Evolutionary conservation across 1,139 yeast species (phyloP).

Genomic region (Protomyces inundatus): DNA sequence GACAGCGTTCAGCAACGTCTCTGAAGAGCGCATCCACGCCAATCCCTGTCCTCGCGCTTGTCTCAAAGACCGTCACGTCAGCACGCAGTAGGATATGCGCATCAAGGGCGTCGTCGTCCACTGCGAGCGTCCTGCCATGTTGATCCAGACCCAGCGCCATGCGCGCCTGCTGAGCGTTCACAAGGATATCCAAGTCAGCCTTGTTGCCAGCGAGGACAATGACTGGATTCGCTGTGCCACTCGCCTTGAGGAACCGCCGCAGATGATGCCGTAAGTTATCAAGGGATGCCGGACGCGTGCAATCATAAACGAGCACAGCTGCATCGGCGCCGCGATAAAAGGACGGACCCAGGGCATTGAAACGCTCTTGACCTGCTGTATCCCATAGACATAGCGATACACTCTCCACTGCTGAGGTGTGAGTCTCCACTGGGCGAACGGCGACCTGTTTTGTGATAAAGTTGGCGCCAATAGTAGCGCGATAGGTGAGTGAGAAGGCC

Average conservation of each 20-base stretch:
- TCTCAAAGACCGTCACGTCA: background rate
- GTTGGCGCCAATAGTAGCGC: slow-evolving; percentile 26
- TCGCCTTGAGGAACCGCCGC: slow-evolving; percentile 48
- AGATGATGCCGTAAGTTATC: slow-evolving; percentile 52
- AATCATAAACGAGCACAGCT: slow-evolving; percentile 53
- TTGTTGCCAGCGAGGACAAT: slow-evolving; percentile 56
- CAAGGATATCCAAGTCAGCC: slow-evolving; percentile 38
- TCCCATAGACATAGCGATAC: slow-evolving; percentile 58
- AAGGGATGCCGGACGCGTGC: slow-evolving; percentile 51
- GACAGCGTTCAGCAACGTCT: slow-evolving; percentile 2
- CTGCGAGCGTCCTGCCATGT: background rate
- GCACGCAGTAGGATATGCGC: background rate
- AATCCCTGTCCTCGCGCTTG: slow-evolving; percentile 7
- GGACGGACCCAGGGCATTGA: slow-evolving; percentile 55
- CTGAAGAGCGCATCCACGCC: slow-evolving; percentile 10
- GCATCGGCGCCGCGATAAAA: slow-evolving; percentile 60
- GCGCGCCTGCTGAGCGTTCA: background rate
- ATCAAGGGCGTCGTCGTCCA: background rate
- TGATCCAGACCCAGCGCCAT: background rate
- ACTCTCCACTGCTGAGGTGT: slow-evolving; percentile 16
- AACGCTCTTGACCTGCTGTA: slow-evolving; percentile 63
- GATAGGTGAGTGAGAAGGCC: slow-evolving; percentile 9
- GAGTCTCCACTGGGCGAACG: background rate
- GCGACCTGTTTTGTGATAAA: slow-evolving; percentile 22
- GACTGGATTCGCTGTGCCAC: slow-evolving; percentile 50